Conservation (phyloP, 2,329 filamentous ascomycete genomes). For the Tolypocladium pustulatum region DNA sequence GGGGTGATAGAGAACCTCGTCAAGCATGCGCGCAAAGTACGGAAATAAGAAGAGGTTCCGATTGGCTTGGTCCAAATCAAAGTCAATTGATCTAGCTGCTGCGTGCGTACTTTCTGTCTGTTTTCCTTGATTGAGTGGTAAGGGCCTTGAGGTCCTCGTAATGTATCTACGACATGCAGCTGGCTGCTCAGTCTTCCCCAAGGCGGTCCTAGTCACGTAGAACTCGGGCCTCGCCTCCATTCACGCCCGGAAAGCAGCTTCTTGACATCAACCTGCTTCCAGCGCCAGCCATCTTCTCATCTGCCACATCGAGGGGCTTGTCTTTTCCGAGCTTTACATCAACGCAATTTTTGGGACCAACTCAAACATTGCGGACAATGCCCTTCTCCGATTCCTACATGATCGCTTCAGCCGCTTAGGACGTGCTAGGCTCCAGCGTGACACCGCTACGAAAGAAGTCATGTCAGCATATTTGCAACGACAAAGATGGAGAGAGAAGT, state of each 20-base stretch:
- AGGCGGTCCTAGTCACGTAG: neutral
- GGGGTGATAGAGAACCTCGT: conserved; percentile 95
- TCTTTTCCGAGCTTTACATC: neutral
- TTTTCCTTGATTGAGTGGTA: neutral
- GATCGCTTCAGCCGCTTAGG: conserved; percentile 16
- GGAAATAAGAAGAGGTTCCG: conserved; percentile 44
- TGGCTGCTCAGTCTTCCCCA: neutral
- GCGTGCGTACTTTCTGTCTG: conserved; percentile 4
- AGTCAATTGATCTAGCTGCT: conserved; percentile 10
- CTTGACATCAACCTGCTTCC: neutral
- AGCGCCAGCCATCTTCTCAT: conserved; percentile 1
- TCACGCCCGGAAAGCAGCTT: neutral
- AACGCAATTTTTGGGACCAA: neutral
- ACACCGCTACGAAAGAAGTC: conserved; percentile 32
- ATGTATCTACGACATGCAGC: neutral
- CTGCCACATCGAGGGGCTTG: neutral
- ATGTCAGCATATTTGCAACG: neutral
- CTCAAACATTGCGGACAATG: neutral
- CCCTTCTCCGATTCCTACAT: neutral
- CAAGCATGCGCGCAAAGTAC: conserved; percentile 76
- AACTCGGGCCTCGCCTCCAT: neutral
- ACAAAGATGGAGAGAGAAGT: neutral
- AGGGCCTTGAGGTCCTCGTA: neutral
- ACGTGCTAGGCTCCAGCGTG: conserved; percentile 39
- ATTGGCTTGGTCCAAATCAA: conserved; percentile 7